Base-by-base conservation (phyloP, 345 rosid species). In the Lepidium sativum region DNA sequence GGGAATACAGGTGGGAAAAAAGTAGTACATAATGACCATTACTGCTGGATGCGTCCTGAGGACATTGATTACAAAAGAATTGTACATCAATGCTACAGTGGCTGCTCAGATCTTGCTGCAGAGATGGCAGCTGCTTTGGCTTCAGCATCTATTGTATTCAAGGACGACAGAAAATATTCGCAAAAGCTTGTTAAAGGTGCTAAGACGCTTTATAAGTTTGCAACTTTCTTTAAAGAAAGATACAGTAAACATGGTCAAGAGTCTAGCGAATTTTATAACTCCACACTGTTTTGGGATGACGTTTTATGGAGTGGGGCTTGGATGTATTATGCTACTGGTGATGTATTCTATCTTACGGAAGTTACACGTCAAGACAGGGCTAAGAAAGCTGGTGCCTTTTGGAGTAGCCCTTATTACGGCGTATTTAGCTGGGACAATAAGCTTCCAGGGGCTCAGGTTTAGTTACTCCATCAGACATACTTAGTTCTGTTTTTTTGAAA, bases 341-440 rank as follows among this genome's bases (percentile, higher is more conserved):
- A 90, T 58, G 4, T 43, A 16, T 52, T 81, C 44, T 90, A 90
- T 66, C 88, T 94, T 70, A 67, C 75, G 16, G 80, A 80, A 31
- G 86, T 84, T 59, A 90, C 99, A 1, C 37, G 61, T 68, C 80
- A 79, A 54, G 75, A 35, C 50, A 13, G 86, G 29, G 91, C 92
- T 3, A 77, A 10, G 51, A 86, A 70, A 59, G 96, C 96, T 35
- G 97, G 95, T 60, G 85, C 89, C 58, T 94, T 90, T 51, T 78
- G 81, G 83, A 82, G 84, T 60, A 86, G 80, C 45, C 71, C 88
- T 4, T 86, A 86, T 64, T 85, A 83, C 69, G 96, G 92, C 5
- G 96, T 94, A 0, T 80, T 84, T 78, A 88, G 91, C 77, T 94
- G 99, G 99, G 99, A 94, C 77, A 90, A 90, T 84, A 94, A 90